A percentile compares a stretch with the other conserved stretches of the same genome.
phyloP scores from a whole-genome alignment of 2,329 filamentous ascomycete genomes.

The Colletotrichum sp. region DNA sequence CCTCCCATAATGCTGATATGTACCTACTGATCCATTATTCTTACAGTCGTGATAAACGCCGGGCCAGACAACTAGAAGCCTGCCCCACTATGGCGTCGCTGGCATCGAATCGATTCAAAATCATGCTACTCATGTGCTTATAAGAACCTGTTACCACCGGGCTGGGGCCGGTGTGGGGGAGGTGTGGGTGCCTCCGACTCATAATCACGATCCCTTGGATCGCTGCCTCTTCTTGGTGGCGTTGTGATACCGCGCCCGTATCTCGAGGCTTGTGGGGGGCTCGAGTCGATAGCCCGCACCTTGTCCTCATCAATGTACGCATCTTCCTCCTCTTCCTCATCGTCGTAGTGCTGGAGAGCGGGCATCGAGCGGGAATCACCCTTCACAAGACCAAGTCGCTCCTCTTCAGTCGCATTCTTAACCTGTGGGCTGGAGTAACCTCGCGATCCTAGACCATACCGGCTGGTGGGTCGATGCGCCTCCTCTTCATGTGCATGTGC shows the following conservation, averaged over 20 bases:
- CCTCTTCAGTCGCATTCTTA: conserved; percentile 77
- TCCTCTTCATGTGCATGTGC: conserved; percentile 23
- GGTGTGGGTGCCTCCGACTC: conserved; percentile 17
- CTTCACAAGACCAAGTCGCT: conserved; percentile 81
- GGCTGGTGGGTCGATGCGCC: conserved; percentile 21
- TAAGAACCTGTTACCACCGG: conserved; percentile 11
- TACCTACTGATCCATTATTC: conserved; percentile 18
- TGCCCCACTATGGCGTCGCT: not conserved
- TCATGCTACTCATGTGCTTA: conserved; percentile 17
- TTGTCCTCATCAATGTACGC: conserved; percentile 30
- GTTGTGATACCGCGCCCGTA: conserved; percentile 50
- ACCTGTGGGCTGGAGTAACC: conserved; percentile 46
- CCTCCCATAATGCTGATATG: not conserved
- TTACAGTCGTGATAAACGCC: conserved; percentile 13
- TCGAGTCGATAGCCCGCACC: conserved; percentile 11
- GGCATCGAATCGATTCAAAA: conserved; percentile 18
- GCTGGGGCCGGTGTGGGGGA: conserved; percentile 10
- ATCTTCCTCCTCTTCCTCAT: conserved; percentile 36
- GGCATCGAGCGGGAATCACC: conserved; percentile 59
- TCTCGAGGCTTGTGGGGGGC: conserved; percentile 27
- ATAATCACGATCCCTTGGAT: conserved; percentile 22
- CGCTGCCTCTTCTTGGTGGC: conserved; percentile 34
- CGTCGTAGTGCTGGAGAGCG: conserved; percentile 38
- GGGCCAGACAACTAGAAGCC: not conserved
- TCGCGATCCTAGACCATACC: conserved; percentile 31